These are phyloP conservation scores for Aspergillus fijiensis DNA, from an alignment of 2,329 filamentous ascomycete species.

Conservation along the genomic window DNA sequence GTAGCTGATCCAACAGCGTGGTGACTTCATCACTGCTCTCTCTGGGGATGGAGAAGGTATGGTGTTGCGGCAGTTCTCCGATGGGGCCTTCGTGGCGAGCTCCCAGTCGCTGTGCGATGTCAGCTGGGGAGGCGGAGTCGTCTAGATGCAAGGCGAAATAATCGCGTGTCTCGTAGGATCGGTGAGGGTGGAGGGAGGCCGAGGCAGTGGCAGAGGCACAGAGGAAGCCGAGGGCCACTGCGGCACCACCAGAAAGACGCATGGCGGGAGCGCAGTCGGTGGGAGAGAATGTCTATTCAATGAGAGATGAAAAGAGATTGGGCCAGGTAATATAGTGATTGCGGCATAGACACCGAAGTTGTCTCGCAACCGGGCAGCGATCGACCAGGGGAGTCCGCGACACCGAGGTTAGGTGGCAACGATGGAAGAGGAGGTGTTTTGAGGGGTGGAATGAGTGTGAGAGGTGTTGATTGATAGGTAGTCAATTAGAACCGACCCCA, in stretches of 20 bases:
- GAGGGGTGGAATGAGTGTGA: neutral
- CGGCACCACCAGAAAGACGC: constrained; percentile 24
- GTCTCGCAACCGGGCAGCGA: neutral
- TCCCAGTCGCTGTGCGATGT: constrained; percentile 69
- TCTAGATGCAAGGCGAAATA: constrained; percentile 91
- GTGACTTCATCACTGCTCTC: constrained; percentile 56
- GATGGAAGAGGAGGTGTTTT: neutral
- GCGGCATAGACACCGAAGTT: constrained; percentile 17
- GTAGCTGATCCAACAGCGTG: constrained; percentile 53
- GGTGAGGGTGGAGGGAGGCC: constrained; percentile 52
- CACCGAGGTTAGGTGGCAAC: neutral
- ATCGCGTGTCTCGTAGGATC: constrained; percentile 77
- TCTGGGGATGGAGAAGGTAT: constrained; percentile 75
- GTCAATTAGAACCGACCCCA: neutral
- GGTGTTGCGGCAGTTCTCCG: constrained; percentile 74
- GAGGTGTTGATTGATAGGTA: neutral
- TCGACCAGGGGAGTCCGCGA: neutral
- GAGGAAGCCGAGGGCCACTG: constrained; percentile 34
- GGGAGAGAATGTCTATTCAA: constrained; percentile 10
- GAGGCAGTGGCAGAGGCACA: constrained; percentile 48
- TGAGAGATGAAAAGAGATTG: constrained; percentile 11
- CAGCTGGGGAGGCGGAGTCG: constrained; percentile 61
- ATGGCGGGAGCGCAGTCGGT: constrained; percentile 16
- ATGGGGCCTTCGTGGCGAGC: constrained; percentile 78
- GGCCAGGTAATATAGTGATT: constrained; percentile 14